Evolutionary conservation across 257 asterid species (phyloP).

Genomic region (Capsicum baccatum): DNA sequence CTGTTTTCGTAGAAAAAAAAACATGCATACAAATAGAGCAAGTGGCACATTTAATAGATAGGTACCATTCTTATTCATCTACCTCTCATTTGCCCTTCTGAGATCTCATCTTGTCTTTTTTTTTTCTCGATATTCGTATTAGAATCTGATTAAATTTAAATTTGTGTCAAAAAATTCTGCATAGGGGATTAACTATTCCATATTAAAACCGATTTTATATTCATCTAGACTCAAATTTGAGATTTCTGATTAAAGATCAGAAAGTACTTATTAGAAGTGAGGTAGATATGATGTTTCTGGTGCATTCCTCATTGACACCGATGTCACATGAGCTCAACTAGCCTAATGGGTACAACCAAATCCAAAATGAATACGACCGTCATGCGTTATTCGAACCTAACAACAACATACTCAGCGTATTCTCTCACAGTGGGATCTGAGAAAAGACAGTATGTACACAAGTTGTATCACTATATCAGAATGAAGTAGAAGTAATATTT

Average conservation of each 20-base stretch:
- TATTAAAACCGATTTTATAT: background rate
- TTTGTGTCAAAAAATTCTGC: rapidly evolving
- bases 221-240: background rate
- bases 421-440: too few species aligned
- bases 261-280: background rate
- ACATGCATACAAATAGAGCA: background rate
- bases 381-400: too few species aligned
- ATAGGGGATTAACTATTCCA: background rate
- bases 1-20: too few species aligned
- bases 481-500: too few species aligned
- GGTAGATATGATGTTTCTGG: too few species aligned
- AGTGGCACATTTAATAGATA: background rate
- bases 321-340: too few species aligned
- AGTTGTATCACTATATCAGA: too few species aligned
- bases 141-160: background rate
- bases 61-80: background rate
- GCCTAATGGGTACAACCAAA: too few species aligned
- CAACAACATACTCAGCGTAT: too few species aligned
- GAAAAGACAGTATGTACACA: too few species aligned
- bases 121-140: background rate
- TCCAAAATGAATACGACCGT: too few species aligned
- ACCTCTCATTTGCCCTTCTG: background rate
- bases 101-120: background rate
- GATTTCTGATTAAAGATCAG: background rate
- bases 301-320: too few species aligned